These are phyloP conservation scores for Mixia osmundae DNA, from an alignment of 1,284 basidiomycete species.

Conservation along the genomic window DNA sequence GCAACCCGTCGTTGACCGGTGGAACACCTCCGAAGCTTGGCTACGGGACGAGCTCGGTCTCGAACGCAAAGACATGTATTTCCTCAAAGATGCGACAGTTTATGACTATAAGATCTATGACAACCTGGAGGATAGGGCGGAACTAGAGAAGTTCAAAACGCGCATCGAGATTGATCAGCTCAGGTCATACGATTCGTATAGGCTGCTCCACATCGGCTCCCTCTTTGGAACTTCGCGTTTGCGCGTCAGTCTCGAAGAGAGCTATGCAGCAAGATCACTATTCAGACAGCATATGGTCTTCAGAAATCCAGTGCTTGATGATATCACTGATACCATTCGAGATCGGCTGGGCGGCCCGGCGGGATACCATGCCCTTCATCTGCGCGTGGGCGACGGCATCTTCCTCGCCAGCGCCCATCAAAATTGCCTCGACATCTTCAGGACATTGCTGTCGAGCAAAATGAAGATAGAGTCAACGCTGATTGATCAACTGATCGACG, in stretches of 20 bases:
- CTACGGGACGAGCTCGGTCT: constrained; percentile 27
- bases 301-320: constrained; percentile 14
- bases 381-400: constrained; percentile 39
- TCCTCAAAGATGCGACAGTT: constrained; percentile 30
- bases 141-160: constrained; percentile 16
- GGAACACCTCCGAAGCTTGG: constrained; percentile 31
- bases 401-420: constrained; percentile 29
- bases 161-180: constrained; percentile 14
- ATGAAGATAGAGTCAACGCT: background rate
- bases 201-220: constrained; percentile 18
- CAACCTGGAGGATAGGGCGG: constrained; percentile 21
- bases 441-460: background rate
- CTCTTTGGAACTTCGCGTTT: constrained; percentile 19
- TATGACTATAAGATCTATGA: constrained; percentile 47
- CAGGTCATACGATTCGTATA: constrained; percentile 7
- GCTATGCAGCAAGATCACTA: constrained; percentile 10
- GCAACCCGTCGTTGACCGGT: constrained; percentile 28
- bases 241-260: constrained; percentile 8
- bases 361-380: constrained; percentile 36
- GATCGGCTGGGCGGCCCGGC: constrained; percentile 26
- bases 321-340: constrained; percentile 13
- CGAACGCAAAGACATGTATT: constrained; percentile 25
- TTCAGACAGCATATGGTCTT: constrained; percentile 17
- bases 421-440: constrained; percentile 14
- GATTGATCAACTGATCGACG: background rate